Conservation (phyloP, 2,329 filamentous ascomycete genomes). For the Colletotrichum agaves region DNA sequence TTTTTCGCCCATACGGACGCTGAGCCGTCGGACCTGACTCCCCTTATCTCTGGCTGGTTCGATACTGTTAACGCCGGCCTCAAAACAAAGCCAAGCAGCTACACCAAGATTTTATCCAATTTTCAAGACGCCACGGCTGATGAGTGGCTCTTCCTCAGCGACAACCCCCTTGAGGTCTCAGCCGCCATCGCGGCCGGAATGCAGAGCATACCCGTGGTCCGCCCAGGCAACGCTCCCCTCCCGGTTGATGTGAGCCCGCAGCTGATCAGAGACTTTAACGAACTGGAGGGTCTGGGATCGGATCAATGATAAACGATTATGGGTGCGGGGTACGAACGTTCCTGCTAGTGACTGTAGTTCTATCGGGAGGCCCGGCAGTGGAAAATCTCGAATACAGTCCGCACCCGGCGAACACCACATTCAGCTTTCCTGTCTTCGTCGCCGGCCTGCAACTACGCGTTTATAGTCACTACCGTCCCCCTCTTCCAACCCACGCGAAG, state of each 20-base stretch:
- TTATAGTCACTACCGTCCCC: neutral
- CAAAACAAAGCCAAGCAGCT: conserved; percentile 76
- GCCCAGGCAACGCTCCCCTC: conserved; percentile 77
- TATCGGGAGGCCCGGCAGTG: conserved; percentile 13
- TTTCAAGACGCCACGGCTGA: conserved; percentile 57
- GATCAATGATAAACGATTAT: conserved; percentile 11
- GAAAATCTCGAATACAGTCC: conserved; percentile 28
- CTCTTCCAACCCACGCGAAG: neutral
- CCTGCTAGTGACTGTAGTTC: conserved; percentile 16
- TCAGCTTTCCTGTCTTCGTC: conserved; percentile 32
- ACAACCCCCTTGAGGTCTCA: conserved; percentile 77
- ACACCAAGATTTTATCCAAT: conserved; percentile 69
- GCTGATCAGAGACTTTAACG: conserved; percentile 50
- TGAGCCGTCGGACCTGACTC: conserved; percentile 67
- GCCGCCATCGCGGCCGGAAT: conserved; percentile 72
- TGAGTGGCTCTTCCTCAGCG: conserved; percentile 82
- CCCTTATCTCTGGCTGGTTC: conserved; percentile 74
- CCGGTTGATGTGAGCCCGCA: conserved; percentile 56
- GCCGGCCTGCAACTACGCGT: neutral
- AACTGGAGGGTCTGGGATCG: conserved; percentile 25
- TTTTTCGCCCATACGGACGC: conserved; percentile 76
- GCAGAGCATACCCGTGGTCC: conserved; percentile 68
- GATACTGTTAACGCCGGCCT: conserved; percentile 84
- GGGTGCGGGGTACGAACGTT: conserved; percentile 1
- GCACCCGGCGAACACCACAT: conserved; percentile 31